Percentiles rank a stretch among this genome's conserved stretches.
phyloP scores from a whole-genome alignment of 2,329 filamentous ascomycete genomes.

The Cercospora sp. region DNA sequence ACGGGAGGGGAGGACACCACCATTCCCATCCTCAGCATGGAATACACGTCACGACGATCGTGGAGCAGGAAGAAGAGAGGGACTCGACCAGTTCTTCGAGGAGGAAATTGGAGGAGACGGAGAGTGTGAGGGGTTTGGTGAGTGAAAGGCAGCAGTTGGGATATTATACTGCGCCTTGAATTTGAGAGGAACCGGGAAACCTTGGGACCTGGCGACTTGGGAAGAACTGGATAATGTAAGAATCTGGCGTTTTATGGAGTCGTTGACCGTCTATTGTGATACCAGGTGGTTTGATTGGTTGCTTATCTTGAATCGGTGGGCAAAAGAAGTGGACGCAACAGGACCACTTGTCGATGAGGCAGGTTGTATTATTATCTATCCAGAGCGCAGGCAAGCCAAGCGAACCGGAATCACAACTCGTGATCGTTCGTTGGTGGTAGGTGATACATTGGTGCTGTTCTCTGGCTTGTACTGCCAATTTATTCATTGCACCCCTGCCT shows the following conservation, averaged over 20 bases:
- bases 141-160: background rate
- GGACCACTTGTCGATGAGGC: background rate
- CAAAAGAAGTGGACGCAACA: background rate
- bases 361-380: background rate
- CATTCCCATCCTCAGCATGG: background rate
- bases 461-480: slow-evolving; percentile 14
- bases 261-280: background rate
- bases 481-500: slow-evolving; percentile 13
- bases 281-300: background rate
- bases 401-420: too few relatives aligned
- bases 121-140: slow-evolving; percentile 21
- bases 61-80: slow-evolving; percentile 25
- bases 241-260: background rate
- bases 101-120: slow-evolving; percentile 16
- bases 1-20: background rate
- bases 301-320: background rate
- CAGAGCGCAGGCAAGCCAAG: background rate
- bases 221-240: too few relatives aligned
- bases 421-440: too few relatives aligned
- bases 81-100: slow-evolving; percentile 5
- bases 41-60: slow-evolving; percentile 25
- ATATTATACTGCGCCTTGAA: background rate
- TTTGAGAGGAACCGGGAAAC: background rate
- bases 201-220: background rate
- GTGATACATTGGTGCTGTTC: background rate